Evolutionary conservation across 2,329 filamentous ascomycete genomes (phyloP).

Genomic region (Phoma herbarum): DNA sequence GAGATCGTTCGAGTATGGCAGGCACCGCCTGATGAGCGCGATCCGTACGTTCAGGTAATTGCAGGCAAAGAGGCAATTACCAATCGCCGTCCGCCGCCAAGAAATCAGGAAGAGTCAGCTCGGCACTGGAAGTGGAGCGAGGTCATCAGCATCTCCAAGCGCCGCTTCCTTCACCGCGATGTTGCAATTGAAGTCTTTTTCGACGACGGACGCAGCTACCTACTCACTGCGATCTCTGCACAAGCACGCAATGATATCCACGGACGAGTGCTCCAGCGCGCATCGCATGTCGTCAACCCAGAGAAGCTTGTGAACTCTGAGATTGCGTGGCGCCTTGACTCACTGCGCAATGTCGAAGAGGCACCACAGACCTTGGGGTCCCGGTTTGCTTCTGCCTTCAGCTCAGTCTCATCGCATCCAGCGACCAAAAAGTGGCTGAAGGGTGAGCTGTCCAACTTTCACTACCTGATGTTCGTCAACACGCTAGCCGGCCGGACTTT

Average conservation of each 20-base stretch:
- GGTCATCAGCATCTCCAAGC: conserved; percentile 93
- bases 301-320: conserved; percentile 78
- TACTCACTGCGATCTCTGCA: conserved; percentile 83
- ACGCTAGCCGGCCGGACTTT: conserved; percentile 97
- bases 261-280: conserved; percentile 76
- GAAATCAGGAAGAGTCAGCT: conserved; percentile 70
- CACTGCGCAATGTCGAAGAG: conserved; percentile 73
- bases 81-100: conserved; percentile 45
- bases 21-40: conserved; percentile 88
- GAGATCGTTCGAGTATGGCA: conserved; percentile 98
- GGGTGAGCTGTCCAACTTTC: conserved; percentile 97
- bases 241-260: conserved; percentile 81
- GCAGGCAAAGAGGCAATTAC: conserved; percentile 75
- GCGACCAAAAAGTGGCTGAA: conserved; percentile 89
- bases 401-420: conserved; percentile 80
- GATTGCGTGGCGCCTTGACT: conserved; percentile 91
- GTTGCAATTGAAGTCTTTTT: conserved; percentile 98
- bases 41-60: conserved; percentile 95
- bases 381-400: conserved; percentile 92
- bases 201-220: conserved; percentile 92
- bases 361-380: conserved; percentile 76
- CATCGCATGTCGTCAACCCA: conserved; percentile 78
- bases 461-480: conserved; percentile 98
- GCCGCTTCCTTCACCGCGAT: conserved; percentile 92
- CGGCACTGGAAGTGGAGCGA: conserved; percentile 94